phyloP scores from a whole-genome alignment of 306 rosid genomes.

The Macrotyloma uniflorum region DNA sequence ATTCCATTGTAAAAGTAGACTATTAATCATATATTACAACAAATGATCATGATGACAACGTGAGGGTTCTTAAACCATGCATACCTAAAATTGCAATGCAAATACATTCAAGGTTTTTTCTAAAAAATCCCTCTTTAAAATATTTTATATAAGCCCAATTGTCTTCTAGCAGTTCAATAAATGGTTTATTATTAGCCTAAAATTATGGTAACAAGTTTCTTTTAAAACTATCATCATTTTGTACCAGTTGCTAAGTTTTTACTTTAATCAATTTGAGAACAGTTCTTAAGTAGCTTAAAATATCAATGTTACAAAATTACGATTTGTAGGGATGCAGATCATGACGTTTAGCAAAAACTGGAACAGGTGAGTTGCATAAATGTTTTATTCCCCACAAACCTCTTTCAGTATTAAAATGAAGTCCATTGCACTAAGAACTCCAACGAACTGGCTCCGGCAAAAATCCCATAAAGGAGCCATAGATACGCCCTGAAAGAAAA shows the following conservation, averaged over 20 bases:
- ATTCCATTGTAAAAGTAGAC: conserved; percentile 30
- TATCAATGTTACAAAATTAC: neutral
- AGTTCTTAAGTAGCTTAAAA: conserved; percentile 25
- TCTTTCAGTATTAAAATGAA: conserved; percentile 83
- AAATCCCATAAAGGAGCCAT: conserved; percentile 83
- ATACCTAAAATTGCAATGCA: conserved; percentile 14
- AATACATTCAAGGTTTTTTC: conserved; percentile 9
- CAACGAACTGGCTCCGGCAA: conserved; percentile 61
- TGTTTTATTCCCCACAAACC: conserved; percentile 54
- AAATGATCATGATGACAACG: conserved; percentile 10
- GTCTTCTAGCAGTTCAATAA: conserved; percentile 25
- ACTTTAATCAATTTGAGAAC: neutral
- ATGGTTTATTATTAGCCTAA: conserved; percentile 31
- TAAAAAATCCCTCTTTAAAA: neutral
- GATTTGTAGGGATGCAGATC: neutral
- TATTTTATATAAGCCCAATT: neutral
- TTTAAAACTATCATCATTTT: neutral
- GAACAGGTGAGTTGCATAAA: conserved; percentile 36
- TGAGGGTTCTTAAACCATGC: conserved; percentile 25
- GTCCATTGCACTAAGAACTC: conserved; percentile 82
- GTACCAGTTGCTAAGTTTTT: neutral
- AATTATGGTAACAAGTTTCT: conserved; percentile 2
- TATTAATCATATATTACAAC: conserved; percentile 21
- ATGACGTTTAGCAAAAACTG: conserved; percentile 31
- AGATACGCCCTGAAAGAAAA: conserved; percentile 65